Conservation (phyloP, 352 stramenopile species). For the Globisporangium acanthophoron region DNA sequence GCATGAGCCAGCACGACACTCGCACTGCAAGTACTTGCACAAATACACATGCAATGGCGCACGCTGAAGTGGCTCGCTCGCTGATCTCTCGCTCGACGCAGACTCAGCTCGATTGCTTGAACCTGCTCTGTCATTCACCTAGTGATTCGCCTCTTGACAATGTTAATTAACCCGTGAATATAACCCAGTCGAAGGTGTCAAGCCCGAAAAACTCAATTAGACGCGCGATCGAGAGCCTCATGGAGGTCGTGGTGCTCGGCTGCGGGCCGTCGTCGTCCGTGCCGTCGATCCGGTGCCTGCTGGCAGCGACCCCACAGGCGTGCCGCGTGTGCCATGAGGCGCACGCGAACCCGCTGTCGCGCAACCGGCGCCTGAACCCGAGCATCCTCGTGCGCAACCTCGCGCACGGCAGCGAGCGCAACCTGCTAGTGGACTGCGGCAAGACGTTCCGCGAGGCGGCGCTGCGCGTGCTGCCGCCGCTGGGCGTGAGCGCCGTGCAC, state of each 20-base stretch:
- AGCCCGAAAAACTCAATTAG: too few relatives aligned
- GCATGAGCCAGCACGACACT: too few relatives aligned
- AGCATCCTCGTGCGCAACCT: slow-evolving; percentile 68
- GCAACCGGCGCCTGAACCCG: slow-evolving; percentile 77
- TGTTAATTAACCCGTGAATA: too few relatives aligned
- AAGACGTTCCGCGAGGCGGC: slow-evolving; percentile 86
- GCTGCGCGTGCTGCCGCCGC: slow-evolving; percentile 53
- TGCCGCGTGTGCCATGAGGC: slow-evolving; percentile 70
- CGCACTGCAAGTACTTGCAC: too few relatives aligned
- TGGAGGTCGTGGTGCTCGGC: slow-evolving; percentile 81
- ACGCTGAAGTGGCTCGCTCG: too few relatives aligned
- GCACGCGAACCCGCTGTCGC: slow-evolving; percentile 55
- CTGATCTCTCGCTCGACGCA: too few relatives aligned
- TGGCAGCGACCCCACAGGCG: slow-evolving; percentile 17
- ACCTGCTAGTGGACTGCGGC: slow-evolving; percentile 83
- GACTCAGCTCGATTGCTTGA: too few relatives aligned
- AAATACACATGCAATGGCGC: too few relatives aligned
- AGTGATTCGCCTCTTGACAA: too few relatives aligned
- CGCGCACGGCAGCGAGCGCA: slow-evolving; percentile 15
- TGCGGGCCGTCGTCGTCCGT: slow-evolving; percentile 82
- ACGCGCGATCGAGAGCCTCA: slow-evolving; percentile 6
- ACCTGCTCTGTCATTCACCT: too few relatives aligned
- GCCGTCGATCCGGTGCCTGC: slow-evolving; percentile 69
- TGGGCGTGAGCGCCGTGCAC: slow-evolving; percentile 52
- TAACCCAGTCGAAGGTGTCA: too few relatives aligned